Evolutionary conservation across 495 filamentous ascomycete species (phyloP).

Genomic region (Lophiotrema nucula): DNA sequence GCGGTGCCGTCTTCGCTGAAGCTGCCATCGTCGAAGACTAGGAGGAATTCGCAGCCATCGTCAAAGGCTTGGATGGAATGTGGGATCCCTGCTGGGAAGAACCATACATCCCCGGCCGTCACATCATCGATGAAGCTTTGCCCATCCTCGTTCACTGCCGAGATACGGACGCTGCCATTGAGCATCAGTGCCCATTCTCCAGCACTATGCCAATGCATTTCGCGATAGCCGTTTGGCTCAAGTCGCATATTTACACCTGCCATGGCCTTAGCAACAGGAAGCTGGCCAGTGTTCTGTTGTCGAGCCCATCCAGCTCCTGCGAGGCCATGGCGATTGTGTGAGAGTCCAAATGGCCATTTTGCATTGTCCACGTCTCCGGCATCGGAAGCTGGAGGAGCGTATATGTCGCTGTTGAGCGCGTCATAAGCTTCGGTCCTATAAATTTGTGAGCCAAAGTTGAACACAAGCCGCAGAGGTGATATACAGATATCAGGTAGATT

Average conservation of each 20-base stretch:
- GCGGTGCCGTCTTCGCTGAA: slow-evolving; percentile 73
- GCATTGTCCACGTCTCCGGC: slow-evolving; percentile 59
- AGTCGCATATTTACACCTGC: slow-evolving; percentile 78
- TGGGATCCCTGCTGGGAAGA: slow-evolving; percentile 66
- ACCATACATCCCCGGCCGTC: slow-evolving; percentile 69
- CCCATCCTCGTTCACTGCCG: slow-evolving; percentile 65
- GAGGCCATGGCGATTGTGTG: slow-evolving; percentile 58
- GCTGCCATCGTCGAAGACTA: slow-evolving; percentile 64
- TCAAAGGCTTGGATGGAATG: slow-evolving; percentile 67
- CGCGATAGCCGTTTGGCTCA: slow-evolving; percentile 63
- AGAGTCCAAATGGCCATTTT: slow-evolving; percentile 71
- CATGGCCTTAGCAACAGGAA: slow-evolving; percentile 66
- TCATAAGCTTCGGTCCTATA: slow-evolving; percentile 59
- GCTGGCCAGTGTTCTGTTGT: slow-evolving; percentile 62
- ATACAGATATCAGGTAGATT: too few relatives aligned
- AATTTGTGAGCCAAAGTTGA: too few relatives aligned
- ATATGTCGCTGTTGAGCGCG: slow-evolving; percentile 62
- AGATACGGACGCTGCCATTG: slow-evolving; percentile 53
- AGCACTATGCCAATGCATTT: slow-evolving; percentile 71
- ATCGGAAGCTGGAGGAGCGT: slow-evolving; percentile 66
- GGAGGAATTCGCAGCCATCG: slow-evolving; percentile 67
- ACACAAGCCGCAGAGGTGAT: too few relatives aligned
- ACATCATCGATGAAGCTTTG: slow-evolving; percentile 67
- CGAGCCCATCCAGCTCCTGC: slow-evolving; percentile 64
- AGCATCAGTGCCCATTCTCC: slow-evolving; percentile 69